A percentile compares a stretch with the other conserved stretches of the same genome.
Conservation (phyloP, 345 rosid species). For the Atalantia buxifolia region DNA sequence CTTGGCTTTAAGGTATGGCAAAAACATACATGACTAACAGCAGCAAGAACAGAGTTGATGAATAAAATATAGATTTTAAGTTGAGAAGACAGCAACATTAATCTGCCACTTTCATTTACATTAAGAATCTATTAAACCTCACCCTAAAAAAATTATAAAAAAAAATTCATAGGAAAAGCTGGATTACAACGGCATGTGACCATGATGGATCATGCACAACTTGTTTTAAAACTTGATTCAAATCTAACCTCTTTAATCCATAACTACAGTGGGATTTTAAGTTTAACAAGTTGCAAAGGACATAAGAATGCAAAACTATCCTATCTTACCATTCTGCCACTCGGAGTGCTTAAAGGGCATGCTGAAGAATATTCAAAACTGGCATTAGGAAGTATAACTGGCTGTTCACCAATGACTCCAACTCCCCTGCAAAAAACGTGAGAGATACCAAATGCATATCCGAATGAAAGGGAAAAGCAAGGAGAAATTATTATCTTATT, state of each 20-base stretch:
- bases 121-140: not conserved
- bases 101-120: not conserved
- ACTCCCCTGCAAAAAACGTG: constrained; percentile 42
- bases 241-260: not conserved
- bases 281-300: not conserved
- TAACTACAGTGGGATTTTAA: not conserved
- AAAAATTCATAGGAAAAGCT: not conserved
- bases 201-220: not conserved
- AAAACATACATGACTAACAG: not conserved
- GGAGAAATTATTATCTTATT: not conserved
- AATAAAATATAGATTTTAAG: not conserved
- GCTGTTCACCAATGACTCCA: constrained; percentile 81
- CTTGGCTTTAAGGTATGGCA: not conserved
- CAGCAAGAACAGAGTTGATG: not conserved
- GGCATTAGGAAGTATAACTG: constrained; percentile 63
- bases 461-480: not conserved
- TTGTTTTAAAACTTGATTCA: not conserved
- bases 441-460: constrained; percentile 3
- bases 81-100: not conserved
- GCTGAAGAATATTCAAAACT: constrained; percentile 82
- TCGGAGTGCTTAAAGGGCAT: constrained; percentile 61
- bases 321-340: constrained; percentile 62
- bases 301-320: not conserved
- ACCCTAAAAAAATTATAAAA: not conserved
- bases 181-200: not conserved